Evolutionary conservation across 2,329 filamentous ascomycete genomes (phyloP).

Genomic region (Aspergillus hortae): DNA sequence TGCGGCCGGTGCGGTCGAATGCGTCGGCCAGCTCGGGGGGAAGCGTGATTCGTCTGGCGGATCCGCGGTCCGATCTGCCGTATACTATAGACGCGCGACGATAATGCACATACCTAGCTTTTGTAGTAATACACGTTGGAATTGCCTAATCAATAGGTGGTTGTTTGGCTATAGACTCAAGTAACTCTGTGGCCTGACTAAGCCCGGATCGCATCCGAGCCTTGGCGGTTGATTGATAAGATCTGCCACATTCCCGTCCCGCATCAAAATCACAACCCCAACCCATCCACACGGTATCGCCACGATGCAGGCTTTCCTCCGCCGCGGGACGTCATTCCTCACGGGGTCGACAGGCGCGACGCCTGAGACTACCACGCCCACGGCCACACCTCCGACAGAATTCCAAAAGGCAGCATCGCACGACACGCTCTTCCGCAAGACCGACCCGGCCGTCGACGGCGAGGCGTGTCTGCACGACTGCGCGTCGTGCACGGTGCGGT

Average conservation of each 20-base stretch:
- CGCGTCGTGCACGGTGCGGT: conserved; percentile 71
- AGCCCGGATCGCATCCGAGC: conserved; percentile 12
- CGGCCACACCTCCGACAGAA: conserved; percentile 19
- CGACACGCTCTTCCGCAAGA: conserved; percentile 66
- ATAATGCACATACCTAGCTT: not conserved
- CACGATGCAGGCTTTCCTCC: conserved; percentile 35
- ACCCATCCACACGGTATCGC: not conserved
- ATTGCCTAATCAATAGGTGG: not conserved
- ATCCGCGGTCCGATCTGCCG: conserved; percentile 30
- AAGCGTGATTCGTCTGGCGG: conserved; percentile 39
- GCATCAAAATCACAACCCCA: not conserved
- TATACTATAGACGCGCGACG: conserved; percentile 26
- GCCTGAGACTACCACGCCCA: conserved; percentile 20
- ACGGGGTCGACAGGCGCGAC: conserved; percentile 14
- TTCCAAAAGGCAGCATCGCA: conserved; percentile 48
- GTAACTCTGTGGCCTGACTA: not conserved
- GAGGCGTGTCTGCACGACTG: conserved; percentile 89
- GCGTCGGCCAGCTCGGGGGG: conserved; percentile 32
- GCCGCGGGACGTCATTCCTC: conserved; percentile 32
- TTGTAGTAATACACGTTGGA: not conserved
- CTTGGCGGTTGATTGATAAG: conserved; percentile 33
- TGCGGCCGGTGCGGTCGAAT: conserved; percentile 31
- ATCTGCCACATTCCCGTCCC: conserved; percentile 12
- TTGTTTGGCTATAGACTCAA: not conserved
- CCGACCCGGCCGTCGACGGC: conserved; percentile 73